Evolutionary conservation across 805 yeast genomes (phyloP).

Genomic region (Candida hungchunana): DNA sequence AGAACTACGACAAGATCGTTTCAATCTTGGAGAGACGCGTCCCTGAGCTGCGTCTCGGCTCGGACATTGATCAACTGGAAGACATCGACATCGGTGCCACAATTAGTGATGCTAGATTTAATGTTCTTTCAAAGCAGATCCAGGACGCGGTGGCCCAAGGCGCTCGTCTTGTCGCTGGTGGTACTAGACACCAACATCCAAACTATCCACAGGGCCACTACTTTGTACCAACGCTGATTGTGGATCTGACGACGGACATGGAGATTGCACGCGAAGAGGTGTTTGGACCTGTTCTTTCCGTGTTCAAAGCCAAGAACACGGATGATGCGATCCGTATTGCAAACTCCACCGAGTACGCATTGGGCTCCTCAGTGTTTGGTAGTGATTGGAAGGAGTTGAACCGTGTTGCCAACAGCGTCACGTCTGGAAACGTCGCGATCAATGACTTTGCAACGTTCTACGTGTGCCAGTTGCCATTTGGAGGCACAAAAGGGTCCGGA

Average conservation of each 20-base stretch:
- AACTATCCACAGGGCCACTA: constrained; percentile 94
- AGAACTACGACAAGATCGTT: constrained; percentile 60
- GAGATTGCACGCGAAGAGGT: constrained; percentile 84
- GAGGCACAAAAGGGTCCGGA: constrained; percentile 90
- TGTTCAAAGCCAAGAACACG: constrained; percentile 65
- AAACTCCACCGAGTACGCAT: constrained; percentile 81
- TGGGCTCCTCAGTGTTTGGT: constrained; percentile 91
- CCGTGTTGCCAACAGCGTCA: constrained; percentile 56
- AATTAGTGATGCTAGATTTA: constrained; percentile 76
- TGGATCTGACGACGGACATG: constrained; percentile 76
- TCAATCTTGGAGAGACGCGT: constrained; percentile 55
- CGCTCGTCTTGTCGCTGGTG: constrained; percentile 81
- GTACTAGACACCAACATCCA: constrained; percentile 76
- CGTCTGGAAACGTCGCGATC: constrained; percentile 91
- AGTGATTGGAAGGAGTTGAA: constrained; percentile 51
- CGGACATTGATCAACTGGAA: constrained; percentile 86
- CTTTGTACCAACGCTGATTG: constrained; percentile 84
- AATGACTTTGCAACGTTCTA: constrained; percentile 97
- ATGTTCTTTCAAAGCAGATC: constrained; percentile 59
- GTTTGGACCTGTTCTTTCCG: constrained; percentile 85
- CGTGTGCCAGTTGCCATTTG: constrained; percentile 95
- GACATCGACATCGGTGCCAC: constrained; percentile 96
- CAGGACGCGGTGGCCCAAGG: constrained; percentile 73
- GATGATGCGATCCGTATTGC: constrained; percentile 74
- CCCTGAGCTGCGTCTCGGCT: constrained; percentile 66